Evolutionary conservation across 768 basidiomycete species (phyloP), one percentile per base, ranked within the genome.

Genomic region (Lactarius sp.): DNA sequence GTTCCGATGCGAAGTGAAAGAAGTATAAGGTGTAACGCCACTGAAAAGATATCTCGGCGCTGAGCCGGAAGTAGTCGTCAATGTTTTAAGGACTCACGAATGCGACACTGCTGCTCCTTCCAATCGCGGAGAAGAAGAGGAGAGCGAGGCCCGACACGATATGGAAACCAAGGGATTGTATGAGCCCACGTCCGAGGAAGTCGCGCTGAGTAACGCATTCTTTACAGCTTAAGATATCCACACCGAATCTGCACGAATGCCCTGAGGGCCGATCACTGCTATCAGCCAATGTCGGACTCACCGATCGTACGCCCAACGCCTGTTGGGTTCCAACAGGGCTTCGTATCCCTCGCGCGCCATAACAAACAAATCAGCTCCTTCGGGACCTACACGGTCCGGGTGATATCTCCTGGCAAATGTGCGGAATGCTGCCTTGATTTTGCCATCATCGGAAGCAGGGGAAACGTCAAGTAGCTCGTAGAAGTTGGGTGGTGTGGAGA

Each of bases 231-330:
- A 90, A 66, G 4, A 86, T 88, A 37, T 84, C 84, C 12, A 90
- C 85, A 0, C 92, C 92, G 70, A 94, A 94, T 65, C 90, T 92
- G 68, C 37, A 18, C 9, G 10, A 9, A 36, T 20, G 50, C 31
- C n/a, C 56, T 58, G 37, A 39, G 42, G 9, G 4, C 41, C 64
- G 51, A 61, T 49, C 42, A 54, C 18, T 20, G 46, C 9, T 18
- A 20, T 22, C 41, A 49, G 20, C 16, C 9, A 42, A 27, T 3
- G 27, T 16, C 16, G 7, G 0, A 71, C 82, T 57, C 68, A 90
- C 87, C 91, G 80, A 70, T 94, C 92, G 72, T 94, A 94, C 0
- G 91, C 92, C 76, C 92, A 94, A 54, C 92, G 75, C 51, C 85
- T 85, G 9, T 82, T 78, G 3, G 92, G 92, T 67, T 91, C 80